Base-by-base conservation (phyloP, 495 filamentous ascomycete genomes). In the Lineolata rhizophorae region DNA sequence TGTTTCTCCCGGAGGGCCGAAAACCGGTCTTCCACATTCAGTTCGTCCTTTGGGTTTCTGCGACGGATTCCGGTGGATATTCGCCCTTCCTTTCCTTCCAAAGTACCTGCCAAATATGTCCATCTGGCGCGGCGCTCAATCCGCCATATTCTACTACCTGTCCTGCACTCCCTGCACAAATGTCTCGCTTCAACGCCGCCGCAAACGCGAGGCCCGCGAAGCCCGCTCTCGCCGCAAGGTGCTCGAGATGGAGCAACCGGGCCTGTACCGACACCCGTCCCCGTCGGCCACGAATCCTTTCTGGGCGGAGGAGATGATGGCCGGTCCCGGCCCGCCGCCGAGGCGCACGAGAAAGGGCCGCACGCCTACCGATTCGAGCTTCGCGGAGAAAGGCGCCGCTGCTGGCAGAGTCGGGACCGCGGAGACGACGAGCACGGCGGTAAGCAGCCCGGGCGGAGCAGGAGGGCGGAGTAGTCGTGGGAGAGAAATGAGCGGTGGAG, bases 131-230 rank as follows among this genome's bases (percentile, higher is more conserved):
- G 30, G 30, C 30, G 13, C 15, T 18, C 30, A 32, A 21, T 32
- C 30, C 30, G 30, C 30, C 30, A 5, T 32, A 11, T 32, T 32
- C 30, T 21, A 5, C 16, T 32, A 20, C 30, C 8, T 32, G 15
- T 32, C 30, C 8, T 32, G 30, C 19, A 18, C 15, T 5, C 30
- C 30, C 9, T 32, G 30, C 18, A 9, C 9, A 8, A 18, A 5
- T 8, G 30, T 18, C 10, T 5, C 30, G 8, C 15, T 20, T 21
- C 30, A 21, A 8, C 19, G 16, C 15, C 5, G 15, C 5, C 14
- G 30, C 15, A 32, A 32, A 18, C 18, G 21, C 9, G 16, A 32
- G 18, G 30, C 30, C 9, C 22, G 22, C 22, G n/a, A 6, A n/a
- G 22, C 22, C 6, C 22, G 22, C 22, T 25, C 22, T 6, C n/a